Base-by-base conservation (phyloP, 805 yeast species). In the Ogataea pilisensis region DNA sequence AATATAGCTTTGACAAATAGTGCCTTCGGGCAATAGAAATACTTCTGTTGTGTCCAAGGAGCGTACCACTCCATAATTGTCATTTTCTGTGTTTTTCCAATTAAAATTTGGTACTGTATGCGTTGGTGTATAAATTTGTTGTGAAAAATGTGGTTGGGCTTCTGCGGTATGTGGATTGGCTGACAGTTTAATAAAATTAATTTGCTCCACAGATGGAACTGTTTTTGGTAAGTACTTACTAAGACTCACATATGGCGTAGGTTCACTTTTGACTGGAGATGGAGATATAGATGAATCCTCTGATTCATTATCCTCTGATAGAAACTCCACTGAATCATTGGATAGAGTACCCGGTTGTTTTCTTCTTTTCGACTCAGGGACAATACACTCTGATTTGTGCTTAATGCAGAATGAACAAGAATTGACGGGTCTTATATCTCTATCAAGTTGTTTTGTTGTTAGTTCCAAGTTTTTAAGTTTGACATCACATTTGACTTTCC, bases 11-110 rank as follows among this genome's bases (percentile, higher is more conserved):
- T 74, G 75, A 41, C 82, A 71, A 18, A 82, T 62, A 17, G 71
- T 76, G 31, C 69, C 61, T 13, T 76, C 72, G 2, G 90, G 90
- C 24, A 83, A 59, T 35, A 76, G 59, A 52, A 83, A 81, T 2
- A 20, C 17, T 8, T 27, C 30, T 8, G 17, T 5, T 12, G 28
- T 29, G 5, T 30, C 36, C 14, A 33, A 16, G 11, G 29, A 8
- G 13, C n/a, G 5, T 8, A 12, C 14, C 29, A 14, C 25, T 8
- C 16, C 16, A 4, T 12, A 20, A 6, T n/a, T 9, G 7, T 24
- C 8, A 12, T 24, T 17, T 13, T 16, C 21, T 3, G 17, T 21
- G 17, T 33, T 19, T 5, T 21, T n/a, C 7, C 13, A 21, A 32
- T 12, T 6, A n/a, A 14, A 6, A 13, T 3, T 21, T n/a, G 5